Conservation (phyloP, 164 flowering plant species). For the Chloranthus sessilifolius region DNA sequence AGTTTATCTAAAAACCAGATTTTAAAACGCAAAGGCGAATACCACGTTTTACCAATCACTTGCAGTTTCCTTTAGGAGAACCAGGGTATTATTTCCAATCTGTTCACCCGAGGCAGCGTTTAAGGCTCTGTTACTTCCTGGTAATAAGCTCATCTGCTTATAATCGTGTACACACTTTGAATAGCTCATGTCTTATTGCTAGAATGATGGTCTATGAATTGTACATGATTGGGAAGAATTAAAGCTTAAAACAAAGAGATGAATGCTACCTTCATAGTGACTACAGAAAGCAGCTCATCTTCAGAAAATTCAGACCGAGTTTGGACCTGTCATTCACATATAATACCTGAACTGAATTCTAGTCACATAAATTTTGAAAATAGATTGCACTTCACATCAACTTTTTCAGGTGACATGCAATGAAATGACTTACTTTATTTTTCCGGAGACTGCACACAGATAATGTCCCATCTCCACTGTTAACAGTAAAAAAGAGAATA, state of each 20-base stretch:
- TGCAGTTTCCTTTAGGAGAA: no score
- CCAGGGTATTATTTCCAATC: no score
- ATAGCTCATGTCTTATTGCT: no score
- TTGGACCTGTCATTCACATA: slow-evolving; percentile 46
- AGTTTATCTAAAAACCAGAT: no score
- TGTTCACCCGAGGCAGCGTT: no score
- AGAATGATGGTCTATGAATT: no score
- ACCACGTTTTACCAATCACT: no score
- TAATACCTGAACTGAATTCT: slow-evolving; percentile 5
- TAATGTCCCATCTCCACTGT: slow-evolving; percentile 93
- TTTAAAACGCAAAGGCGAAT: no score
- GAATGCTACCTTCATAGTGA: slow-evolving; percentile 77
- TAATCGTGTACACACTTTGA: no score
- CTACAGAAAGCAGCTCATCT: slow-evolving; percentile 83
- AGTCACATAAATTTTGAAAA: neutral
- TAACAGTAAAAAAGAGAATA: slow-evolving; percentile 11
- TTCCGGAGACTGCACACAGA: slow-evolving; percentile 86
- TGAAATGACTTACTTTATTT: slow-evolving; percentile 47
- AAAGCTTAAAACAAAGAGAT: neutral
- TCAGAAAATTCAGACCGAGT: slow-evolving; percentile 86
- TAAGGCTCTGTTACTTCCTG: no score
- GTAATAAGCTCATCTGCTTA: no score
- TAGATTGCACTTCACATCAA: neutral
- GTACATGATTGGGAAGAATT: no score
- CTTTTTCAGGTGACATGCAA: neutral